Evolutionary conservation across 768 basidiomycete species (phyloP).

Genomic region (Steccherinum ochraceum): DNA sequence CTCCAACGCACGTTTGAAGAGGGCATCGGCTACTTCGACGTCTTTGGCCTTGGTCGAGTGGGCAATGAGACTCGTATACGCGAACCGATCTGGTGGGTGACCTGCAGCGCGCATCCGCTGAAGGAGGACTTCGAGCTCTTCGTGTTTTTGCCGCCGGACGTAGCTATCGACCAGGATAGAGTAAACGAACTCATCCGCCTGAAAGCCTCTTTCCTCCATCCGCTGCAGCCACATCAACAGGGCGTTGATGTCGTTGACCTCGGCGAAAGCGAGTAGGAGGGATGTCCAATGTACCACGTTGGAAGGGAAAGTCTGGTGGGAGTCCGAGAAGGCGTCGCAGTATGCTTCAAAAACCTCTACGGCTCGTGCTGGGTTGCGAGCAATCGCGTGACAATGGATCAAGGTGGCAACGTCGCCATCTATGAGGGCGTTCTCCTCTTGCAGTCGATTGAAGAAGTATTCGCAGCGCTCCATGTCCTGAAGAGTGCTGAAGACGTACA

Average conservation of each 20-base stretch:
- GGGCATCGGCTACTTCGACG: conserved; percentile 53
- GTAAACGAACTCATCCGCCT: conserved; percentile 52
- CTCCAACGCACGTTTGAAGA: conserved; percentile 57
- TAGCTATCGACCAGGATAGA: conserved; percentile 56
- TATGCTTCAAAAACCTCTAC: conserved; percentile 47
- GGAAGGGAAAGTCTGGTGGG: conserved; percentile 33
- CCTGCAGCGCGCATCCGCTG: conserved; percentile 54
- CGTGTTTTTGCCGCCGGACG: conserved; percentile 19
- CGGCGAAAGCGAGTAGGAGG: conserved; percentile 49
- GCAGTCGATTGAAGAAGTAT: conserved; percentile 33
- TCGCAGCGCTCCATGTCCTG: conserved; percentile 43
- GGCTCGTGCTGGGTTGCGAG: conserved; percentile 33
- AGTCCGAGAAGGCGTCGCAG: conserved; percentile 28
- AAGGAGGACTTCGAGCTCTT: conserved; percentile 51
- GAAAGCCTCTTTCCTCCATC: conserved; percentile 41
- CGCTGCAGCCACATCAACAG: conserved; percentile 49
- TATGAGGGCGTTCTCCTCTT: conserved; percentile 20
- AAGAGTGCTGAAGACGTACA: conserved; percentile 45
- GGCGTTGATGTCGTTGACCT: conserved; percentile 37
- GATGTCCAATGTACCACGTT: conserved; percentile 46
- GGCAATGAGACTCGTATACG: conserved; percentile 66
- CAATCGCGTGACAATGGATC: conserved; percentile 50
- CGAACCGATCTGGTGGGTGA: conserved; percentile 38
- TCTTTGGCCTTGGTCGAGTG: conserved; percentile 60
- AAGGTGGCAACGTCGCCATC: conserved; percentile 34